Conservation (phyloP, 345 rosid species). For the Bretschneidera sinensis region DNA sequence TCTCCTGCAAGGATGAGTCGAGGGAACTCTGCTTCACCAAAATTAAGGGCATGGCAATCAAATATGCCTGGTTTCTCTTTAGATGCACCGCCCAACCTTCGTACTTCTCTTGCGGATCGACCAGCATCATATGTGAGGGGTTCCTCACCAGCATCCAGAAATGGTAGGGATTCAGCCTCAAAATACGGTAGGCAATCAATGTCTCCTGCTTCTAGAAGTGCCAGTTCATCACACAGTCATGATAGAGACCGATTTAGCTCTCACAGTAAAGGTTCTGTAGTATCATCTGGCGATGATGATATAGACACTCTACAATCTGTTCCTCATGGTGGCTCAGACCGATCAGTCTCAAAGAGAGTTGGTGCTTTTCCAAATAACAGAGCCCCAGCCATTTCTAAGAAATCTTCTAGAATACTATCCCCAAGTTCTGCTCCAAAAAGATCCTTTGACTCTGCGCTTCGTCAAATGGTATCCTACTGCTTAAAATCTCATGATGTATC, state of each 20-base stretch:
- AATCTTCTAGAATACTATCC: slow-evolving; percentile 41
- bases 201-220: slow-evolving; percentile 96
- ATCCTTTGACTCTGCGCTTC: slow-evolving; percentile 66
- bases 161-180: slow-evolving; percentile 56
- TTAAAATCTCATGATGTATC: not conserved
- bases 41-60: slow-evolving; percentile 86
- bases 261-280: slow-evolving; percentile 81
- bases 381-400: slow-evolving; percentile 61
- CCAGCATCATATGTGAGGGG: slow-evolving; percentile 95
- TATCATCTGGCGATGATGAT: slow-evolving; percentile 93
- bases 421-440: slow-evolving; percentile 87
- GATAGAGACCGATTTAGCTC: slow-evolving; percentile 83
- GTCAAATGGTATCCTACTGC: slow-evolving; percentile 63
- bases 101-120: slow-evolving; percentile 90
- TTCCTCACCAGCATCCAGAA: slow-evolving; percentile 93
- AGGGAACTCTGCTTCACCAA: slow-evolving; percentile 92
- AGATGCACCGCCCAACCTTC: slow-evolving; percentile 97
- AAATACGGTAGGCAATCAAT: slow-evolving; percentile 74
- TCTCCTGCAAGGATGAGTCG: slow-evolving; percentile 66
- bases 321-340: slow-evolving; percentile 46
- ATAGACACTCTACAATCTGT: slow-evolving; percentile 61
- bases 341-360: slow-evolving; percentile 43
- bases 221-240: slow-evolving; percentile 77
- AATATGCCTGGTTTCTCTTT: slow-evolving; percentile 90
- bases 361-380: slow-evolving; percentile 57